Conservation (phyloP, 73 alveolate genomes). For the Stentor roeselii region DNA sequence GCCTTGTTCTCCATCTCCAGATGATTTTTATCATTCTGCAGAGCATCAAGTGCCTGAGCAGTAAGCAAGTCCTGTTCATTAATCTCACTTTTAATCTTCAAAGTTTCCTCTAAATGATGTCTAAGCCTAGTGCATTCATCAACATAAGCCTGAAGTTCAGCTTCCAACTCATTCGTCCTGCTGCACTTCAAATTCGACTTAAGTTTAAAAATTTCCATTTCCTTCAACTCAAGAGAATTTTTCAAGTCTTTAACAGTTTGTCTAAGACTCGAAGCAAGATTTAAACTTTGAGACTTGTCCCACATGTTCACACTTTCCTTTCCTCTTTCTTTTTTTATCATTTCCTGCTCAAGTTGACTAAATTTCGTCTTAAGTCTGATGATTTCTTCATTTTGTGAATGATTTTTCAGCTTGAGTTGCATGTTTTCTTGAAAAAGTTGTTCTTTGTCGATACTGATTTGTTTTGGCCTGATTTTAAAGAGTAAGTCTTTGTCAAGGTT, state of each 20-base stretch:
- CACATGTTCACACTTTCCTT: not conserved
- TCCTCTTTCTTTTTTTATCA: conserved; percentile 31
- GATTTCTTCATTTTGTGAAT: conserved; percentile 35
- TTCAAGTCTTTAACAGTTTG: conserved; percentile 54
- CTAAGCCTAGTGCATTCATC: conserved; percentile 72
- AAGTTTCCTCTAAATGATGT: conserved; percentile 42
- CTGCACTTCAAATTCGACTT: conserved; percentile 53
- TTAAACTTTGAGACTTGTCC: not conserved
- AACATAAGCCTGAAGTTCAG: conserved; percentile 47
- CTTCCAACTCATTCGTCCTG: conserved; percentile 44
- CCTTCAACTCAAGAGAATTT: conserved; percentile 28
- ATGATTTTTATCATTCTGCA: not conserved
- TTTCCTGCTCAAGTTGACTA: conserved; percentile 30
- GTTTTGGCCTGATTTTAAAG: conserved; percentile 1
- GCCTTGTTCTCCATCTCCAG: not conserved
- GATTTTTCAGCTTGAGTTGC: conserved; percentile 30
- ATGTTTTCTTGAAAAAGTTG: conserved; percentile 39
- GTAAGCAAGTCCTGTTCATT: not conserved
- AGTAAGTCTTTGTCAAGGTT: not conserved
- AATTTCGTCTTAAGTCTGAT: conserved; percentile 31
- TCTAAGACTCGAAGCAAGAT: conserved; percentile 30
- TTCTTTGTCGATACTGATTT: conserved; percentile 18
- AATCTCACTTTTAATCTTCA: not conserved
- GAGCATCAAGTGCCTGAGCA: not conserved
- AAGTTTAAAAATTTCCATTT: conserved; percentile 38